Evolutionary conservation across 192 early-diverging fungal genomes (phyloP).

Genomic region (Entophlyctis helioformis): DNA sequence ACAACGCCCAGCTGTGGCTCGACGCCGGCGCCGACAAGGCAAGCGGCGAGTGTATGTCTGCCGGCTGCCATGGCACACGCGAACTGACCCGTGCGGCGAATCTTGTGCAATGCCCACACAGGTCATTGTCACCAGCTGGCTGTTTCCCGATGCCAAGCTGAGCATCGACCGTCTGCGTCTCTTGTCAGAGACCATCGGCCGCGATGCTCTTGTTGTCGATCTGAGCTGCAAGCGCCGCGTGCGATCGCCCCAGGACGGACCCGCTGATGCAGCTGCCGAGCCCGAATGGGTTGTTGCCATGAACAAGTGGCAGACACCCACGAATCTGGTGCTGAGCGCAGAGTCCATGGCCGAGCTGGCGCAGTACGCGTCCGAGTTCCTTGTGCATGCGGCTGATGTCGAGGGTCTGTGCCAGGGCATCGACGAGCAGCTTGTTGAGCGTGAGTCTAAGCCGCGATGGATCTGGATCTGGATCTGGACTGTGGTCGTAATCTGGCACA

Average conservation of each 20-base stretch:
- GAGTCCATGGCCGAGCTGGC: no score
- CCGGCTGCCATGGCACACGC: no score
- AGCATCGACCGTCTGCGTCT: slow-evolving; percentile 46
- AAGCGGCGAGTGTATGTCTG: slow-evolving; percentile 3
- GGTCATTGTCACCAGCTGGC: slow-evolving; percentile 92
- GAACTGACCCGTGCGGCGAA: no score
- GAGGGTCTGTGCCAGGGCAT: slow-evolving; percentile 94
- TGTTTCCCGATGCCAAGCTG: slow-evolving; percentile 77
- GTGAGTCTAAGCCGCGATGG: no score
- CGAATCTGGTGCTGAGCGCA: no score
- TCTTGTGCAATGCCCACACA: no score
- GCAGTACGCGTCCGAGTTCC: slow-evolving; percentile 86
- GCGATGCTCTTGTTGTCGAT: slow-evolving; percentile 67
- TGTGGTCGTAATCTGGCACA: no score
- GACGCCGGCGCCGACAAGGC: slow-evolving; percentile 75
- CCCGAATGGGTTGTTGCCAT: slow-evolving; percentile 89
- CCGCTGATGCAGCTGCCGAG: slow-evolving; percentile 55
- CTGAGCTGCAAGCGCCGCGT: slow-evolving; percentile 49
- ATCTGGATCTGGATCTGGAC: no score
- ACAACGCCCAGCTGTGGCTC: slow-evolving; percentile 84
- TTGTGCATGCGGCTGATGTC: slow-evolving; percentile 96
- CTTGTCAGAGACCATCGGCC: slow-evolving; percentile 41
- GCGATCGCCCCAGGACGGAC: not conserved
- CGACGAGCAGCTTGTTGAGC: slow-evolving; percentile 71
- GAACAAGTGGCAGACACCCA: slow-evolving; percentile 96